Percentiles rank a stretch among this genome's conserved stretches.
Evolutionary conservation across 2,329 filamentous ascomycete species (phyloP).

Genomic region (Fusarium xyrophilum): DNA sequence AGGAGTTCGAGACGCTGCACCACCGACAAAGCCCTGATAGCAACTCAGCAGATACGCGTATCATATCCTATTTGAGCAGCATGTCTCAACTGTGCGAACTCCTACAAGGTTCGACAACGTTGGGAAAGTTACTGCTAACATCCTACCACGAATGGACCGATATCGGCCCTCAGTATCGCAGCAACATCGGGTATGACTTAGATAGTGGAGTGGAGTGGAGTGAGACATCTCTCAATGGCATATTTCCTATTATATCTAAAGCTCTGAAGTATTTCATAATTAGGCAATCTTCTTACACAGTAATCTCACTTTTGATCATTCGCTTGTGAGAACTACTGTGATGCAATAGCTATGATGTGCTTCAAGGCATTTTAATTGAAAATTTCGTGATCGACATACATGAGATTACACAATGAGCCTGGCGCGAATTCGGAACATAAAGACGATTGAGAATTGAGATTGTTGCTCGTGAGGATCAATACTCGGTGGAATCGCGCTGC

Average conservation of each 20-base stretch:
- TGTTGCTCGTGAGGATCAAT: slow-evolving; percentile 14
- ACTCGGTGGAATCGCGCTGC: slow-evolving; percentile 4
- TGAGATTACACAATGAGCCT: too few relatives aligned
- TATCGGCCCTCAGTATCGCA: not conserved
- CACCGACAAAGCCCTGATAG: not conserved
- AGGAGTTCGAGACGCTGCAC: not conserved
- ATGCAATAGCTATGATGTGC: not conserved
- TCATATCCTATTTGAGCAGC: not conserved
- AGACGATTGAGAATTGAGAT: slow-evolving; percentile 6
- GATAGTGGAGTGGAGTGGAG: too few relatives aligned
- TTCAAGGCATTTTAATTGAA: not conserved
- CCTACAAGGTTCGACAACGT: not conserved
- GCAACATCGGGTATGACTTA: not conserved
- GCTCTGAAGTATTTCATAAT: not conserved
- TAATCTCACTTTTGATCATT: not conserved
- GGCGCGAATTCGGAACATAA: not conserved
- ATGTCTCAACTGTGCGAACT: too few relatives aligned
- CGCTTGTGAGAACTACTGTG: not conserved
- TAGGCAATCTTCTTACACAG: not conserved
- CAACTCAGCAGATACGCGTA: not conserved
- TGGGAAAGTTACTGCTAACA: not conserved
- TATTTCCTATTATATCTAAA: not conserved
- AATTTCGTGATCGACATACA: not conserved
- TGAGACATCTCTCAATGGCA: not conserved
- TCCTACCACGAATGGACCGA: not conserved